These are phyloP conservation scores for Alternaria arborescens DNA, from an alignment of 2,329 filamentous ascomycete species.

Conservation along the genomic window DNA sequence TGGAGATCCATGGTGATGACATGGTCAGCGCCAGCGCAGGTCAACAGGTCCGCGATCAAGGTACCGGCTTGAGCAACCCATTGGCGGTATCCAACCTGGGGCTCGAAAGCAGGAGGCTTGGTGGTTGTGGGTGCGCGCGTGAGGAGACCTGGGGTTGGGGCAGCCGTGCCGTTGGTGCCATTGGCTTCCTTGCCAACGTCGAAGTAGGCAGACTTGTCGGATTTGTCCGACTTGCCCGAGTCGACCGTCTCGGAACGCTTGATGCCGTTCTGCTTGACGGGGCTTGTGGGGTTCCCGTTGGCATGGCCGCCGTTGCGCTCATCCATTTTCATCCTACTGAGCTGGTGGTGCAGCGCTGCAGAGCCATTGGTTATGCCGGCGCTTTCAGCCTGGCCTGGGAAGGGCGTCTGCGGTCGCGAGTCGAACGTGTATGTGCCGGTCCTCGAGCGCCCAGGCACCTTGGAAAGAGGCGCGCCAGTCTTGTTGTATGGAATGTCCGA, in stretches of 20 bases:
- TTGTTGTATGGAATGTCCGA: constrained; percentile 98
- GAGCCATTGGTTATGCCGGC: constrained; percentile 72
- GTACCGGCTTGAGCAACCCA: constrained; percentile 99
- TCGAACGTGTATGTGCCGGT: constrained; percentile 81
- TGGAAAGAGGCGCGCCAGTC: constrained; percentile 84
- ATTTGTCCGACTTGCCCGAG: constrained; percentile 41
- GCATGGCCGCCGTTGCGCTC: constrained; percentile 58
- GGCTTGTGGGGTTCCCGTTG: constrained; percentile 29
- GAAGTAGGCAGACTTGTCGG: constrained; percentile 33
- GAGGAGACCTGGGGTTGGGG: constrained; percentile 20
- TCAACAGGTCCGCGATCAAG: constrained; percentile 90
- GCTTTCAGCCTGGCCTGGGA: constrained; percentile 73
- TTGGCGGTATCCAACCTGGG: constrained; percentile 94
- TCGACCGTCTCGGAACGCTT: constrained; percentile 47
- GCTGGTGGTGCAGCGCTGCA: constrained; percentile 74
- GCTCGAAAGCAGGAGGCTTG: constrained; percentile 70
- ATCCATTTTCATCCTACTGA: constrained; percentile 72
- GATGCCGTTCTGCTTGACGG: constrained; percentile 36
- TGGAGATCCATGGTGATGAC: constrained; percentile 94
- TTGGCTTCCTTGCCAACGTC: constrained; percentile 39
- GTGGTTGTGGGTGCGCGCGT: constrained; percentile 44
- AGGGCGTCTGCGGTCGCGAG: constrained; percentile 86
- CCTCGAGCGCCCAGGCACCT: constrained; percentile 58
- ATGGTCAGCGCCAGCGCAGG: constrained; percentile 94
- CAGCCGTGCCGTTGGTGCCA: constrained; percentile 34